These are phyloP conservation scores for Pittosporum tobira DNA, from an alignment of 129 eudicot genomes.

Conservation along the genomic window DNA sequence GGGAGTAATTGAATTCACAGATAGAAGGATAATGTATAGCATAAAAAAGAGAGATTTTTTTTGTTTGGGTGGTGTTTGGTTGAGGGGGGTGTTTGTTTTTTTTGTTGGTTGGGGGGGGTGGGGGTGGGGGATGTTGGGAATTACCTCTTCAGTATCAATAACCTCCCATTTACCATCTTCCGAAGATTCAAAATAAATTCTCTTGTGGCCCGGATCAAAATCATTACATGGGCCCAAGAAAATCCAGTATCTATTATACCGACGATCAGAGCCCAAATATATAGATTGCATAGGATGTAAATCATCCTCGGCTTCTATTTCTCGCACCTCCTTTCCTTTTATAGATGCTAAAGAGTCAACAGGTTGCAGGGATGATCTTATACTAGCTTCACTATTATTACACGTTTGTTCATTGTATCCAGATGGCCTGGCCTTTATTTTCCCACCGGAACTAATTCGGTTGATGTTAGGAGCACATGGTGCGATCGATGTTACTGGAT, in stretches of 20 bases:
- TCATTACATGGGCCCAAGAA: slow-evolving; percentile 85
- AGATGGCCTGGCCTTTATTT: slow-evolving; percentile 42
- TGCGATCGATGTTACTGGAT: slow-evolving; percentile 29
- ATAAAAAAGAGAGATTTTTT: not conserved
- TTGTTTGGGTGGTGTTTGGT: too few relatives aligned
- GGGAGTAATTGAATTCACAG: slow-evolving; percentile 10
- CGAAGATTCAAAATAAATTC: slow-evolving; percentile 87
- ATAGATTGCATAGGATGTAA: slow-evolving; percentile 89
- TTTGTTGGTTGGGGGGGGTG: too few relatives aligned
- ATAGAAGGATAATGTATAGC: not conserved
- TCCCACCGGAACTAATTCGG: slow-evolving; percentile 74
- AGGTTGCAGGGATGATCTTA: slow-evolving; percentile 33
- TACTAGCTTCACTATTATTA: slow-evolving; percentile 17
- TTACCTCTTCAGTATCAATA: slow-evolving; percentile 83
- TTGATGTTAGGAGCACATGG: slow-evolving; percentile 33
- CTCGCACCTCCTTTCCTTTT: slow-evolving; percentile 12
- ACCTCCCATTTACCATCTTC: slow-evolving; percentile 97
- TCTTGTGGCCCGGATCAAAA: slow-evolving; percentile 75
- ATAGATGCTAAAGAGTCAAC: slow-evolving; percentile 54
- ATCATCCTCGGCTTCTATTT: slow-evolving; percentile 27
- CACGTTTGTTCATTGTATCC: slow-evolving; percentile 24
- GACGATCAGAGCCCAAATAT: slow-evolving; percentile 87
- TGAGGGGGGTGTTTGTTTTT: too few relatives aligned
- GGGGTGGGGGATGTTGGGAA: too few relatives aligned
- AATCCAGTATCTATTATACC: slow-evolving; percentile 89